A percentile compares a stretch with the other conserved stretches of the same genome.
Evolutionary conservation across 2,329 filamentous ascomycete species (phyloP).

Genomic region (Monilinia laxa): DNA sequence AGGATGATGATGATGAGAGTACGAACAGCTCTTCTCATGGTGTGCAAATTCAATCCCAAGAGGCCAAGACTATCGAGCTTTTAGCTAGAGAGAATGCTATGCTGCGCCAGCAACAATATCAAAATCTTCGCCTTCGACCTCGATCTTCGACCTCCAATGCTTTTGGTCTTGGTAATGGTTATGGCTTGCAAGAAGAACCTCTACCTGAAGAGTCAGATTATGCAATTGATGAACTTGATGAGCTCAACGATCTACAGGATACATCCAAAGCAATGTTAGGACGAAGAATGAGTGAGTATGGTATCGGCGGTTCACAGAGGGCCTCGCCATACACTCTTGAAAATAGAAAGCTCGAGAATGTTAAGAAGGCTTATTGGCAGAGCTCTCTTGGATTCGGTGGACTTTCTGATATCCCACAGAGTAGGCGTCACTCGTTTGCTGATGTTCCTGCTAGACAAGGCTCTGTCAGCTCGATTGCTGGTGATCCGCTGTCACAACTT

Average conservation of each 20-base stretch:
- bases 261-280: constrained; percentile 35
- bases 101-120: constrained; percentile 58
- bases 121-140: constrained; percentile 55
- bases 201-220: constrained; percentile 67
- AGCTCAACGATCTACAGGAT: constrained; percentile 51
- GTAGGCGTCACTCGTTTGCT: constrained; percentile 77
- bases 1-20: constrained; percentile 62
- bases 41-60: constrained; percentile 52
- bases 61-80: constrained; percentile 63
- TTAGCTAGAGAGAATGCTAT: constrained; percentile 63
- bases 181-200: constrained; percentile 58
- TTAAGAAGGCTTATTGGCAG: constrained; percentile 70
- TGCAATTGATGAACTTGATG: constrained; percentile 71
- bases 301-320: constrained; percentile 36
- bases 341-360: constrained; percentile 61
- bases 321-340: constrained; percentile 48
- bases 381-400: constrained; percentile 66
- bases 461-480: constrained; percentile 58
- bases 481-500: constrained; percentile 49
- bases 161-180: constrained; percentile 56
- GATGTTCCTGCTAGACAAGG: constrained; percentile 64
- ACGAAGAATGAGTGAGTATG: constrained; percentile 44
- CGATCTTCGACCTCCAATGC: constrained; percentile 55
- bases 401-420: constrained; percentile 64
- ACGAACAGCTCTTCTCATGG: constrained; percentile 56